Evolutionary conservation across 2,329 filamentous ascomycete genomes (phyloP).

Genomic region (Fusarium sterilihyphosum): DNA sequence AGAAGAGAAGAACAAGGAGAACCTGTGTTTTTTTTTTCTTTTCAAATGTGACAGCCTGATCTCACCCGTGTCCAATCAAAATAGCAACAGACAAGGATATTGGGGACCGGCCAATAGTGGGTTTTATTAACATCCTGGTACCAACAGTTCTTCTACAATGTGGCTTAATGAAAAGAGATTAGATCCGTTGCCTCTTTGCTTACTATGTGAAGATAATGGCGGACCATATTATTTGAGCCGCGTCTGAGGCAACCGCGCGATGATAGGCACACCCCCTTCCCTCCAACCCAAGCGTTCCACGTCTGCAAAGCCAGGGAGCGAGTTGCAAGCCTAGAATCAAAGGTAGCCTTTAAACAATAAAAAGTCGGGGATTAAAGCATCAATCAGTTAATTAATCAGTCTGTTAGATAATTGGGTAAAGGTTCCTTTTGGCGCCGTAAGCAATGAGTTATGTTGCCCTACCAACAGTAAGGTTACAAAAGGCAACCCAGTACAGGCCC

Average conservation of each 20-base stretch:
- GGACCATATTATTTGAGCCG: neutral
- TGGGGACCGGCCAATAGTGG: neutral
- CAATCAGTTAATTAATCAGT: no score
- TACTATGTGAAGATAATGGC: neutral
- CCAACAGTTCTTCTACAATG: neutral
- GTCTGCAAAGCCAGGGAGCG: fast-evolving
- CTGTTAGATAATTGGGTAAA: no score
- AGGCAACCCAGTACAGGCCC: no score
- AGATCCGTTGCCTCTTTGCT: neutral
- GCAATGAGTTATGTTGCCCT: no score
- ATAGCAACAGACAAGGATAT: neutral
- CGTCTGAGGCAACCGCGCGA: neutral
- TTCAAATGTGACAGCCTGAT: neutral
- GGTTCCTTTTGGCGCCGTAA: no score
- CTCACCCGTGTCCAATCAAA: neutral
- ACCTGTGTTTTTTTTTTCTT: no score
- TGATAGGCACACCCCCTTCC: neutral
- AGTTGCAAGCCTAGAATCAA: no score
- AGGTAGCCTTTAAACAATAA: no score
- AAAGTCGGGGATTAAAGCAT: no score
- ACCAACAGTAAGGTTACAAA: no score
- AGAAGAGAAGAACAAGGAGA: neutral
- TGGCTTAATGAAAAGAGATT: neutral
- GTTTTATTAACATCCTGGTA: neutral
- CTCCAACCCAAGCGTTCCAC: fast-evolving